Evolutionary conservation across 805 yeast species (phyloP).

Genomic region (Wickerhamomyces bisporus): DNA sequence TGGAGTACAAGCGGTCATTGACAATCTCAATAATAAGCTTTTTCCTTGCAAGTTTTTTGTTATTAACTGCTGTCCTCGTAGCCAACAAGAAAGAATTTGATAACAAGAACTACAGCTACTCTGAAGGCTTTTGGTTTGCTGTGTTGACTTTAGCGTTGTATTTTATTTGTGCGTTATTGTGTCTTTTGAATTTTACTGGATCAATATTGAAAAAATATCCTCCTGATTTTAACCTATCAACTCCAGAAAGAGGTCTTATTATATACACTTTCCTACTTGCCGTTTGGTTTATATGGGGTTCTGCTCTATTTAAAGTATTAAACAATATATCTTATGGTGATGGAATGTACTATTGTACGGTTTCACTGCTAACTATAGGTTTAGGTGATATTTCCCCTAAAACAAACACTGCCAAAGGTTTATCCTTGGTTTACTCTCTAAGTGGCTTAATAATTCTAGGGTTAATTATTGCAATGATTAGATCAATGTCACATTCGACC

Average conservation of each 20-base stretch:
- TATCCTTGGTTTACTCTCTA: conserved; percentile 58
- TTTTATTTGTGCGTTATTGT: conserved; percentile 46
- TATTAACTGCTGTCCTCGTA: conserved; percentile 44
- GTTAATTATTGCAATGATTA: conserved; percentile 62
- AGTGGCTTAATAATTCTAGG: conserved; percentile 73
- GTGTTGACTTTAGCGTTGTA: conserved; percentile 60
- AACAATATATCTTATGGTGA: conserved; percentile 51
- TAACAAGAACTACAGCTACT: conserved; percentile 22
- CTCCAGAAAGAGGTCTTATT: conserved; percentile 70
- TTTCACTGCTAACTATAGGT: conserved; percentile 75
- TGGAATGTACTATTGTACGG: conserved; percentile 68
- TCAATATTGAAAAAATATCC: conserved; percentile 55
- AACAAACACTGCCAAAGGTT: conserved; percentile 47
- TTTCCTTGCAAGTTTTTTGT: conserved; percentile 50
- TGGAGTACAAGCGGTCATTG: conserved; percentile 60
- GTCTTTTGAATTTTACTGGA: conserved; percentile 59
- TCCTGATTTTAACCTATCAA: conserved; percentile 61
- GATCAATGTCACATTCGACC: conserved; percentile 57
- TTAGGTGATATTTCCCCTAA: conserved; percentile 67
- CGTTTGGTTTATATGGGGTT: conserved; percentile 69
- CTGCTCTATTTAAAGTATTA: conserved; percentile 47
- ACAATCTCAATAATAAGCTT: conserved; percentile 58
- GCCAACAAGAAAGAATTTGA: conserved; percentile 29
- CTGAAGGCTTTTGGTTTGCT: conserved; percentile 81
- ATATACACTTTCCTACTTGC: conserved; percentile 59